These are phyloP conservation scores for Clitoria ternatea DNA, from an alignment of 306 rosid species.

Conservation along the genomic window DNA sequence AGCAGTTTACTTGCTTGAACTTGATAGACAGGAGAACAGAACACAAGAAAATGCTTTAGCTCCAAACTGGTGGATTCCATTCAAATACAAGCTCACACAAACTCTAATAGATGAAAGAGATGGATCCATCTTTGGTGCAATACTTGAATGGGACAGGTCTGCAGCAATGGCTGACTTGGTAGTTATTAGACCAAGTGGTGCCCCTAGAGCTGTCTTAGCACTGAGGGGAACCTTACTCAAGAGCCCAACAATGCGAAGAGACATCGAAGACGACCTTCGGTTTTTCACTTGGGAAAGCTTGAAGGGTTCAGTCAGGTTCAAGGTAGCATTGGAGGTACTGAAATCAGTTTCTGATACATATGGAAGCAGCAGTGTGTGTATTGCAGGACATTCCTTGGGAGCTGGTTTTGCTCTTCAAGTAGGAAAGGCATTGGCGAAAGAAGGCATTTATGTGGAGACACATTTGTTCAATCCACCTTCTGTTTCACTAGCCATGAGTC, in stretches of 20 bases:
- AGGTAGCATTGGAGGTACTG: slow-evolving; percentile 54
- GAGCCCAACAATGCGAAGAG: slow-evolving; percentile 66
- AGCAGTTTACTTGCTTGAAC: slow-evolving; percentile 82
- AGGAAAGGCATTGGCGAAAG: slow-evolving; percentile 85
- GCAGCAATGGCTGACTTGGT: slow-evolving; percentile 75
- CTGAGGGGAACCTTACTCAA: slow-evolving; percentile 86
- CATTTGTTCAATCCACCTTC: slow-evolving; percentile 97
- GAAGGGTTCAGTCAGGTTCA: slow-evolving; percentile 85
- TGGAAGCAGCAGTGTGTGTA: slow-evolving; percentile 77
- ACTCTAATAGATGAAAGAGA: slow-evolving; percentile 81
- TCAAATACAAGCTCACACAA: slow-evolving; percentile 69
- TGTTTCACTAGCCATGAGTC: slow-evolving; percentile 83
- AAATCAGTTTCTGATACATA: slow-evolving; percentile 50
- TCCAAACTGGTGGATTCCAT: slow-evolving; percentile 93
- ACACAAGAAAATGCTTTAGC: slow-evolving; percentile 61
- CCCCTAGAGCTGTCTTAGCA: slow-evolving; percentile 75
- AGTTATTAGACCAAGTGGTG: slow-evolving; percentile 81
- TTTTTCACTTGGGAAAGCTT: slow-evolving; percentile 95
- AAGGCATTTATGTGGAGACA: slow-evolving; percentile 76
- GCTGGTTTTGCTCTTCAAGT: slow-evolving; percentile 97
- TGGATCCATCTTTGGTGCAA: slow-evolving; percentile 88
- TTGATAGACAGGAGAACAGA: slow-evolving; percentile 84
- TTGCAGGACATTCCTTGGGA: slow-evolving; percentile 93
- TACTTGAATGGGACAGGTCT: slow-evolving; percentile 90
- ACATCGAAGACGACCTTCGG: slow-evolving; percentile 83